Conservation (phyloP, 2,329 filamentous ascomycete species). For the Stemphylium vesicarium region DNA sequence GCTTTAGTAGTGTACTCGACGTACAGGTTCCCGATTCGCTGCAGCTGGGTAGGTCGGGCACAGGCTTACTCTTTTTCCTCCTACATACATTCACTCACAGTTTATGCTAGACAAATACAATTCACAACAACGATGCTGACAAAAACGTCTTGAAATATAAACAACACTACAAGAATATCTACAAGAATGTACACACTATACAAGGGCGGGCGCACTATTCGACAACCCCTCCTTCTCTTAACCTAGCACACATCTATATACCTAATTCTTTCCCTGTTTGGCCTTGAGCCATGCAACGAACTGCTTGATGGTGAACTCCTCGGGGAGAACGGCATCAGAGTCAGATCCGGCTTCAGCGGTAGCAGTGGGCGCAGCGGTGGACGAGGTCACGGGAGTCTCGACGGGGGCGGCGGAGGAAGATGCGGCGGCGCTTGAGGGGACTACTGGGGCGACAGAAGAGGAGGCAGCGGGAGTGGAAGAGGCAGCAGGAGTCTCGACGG, state of each 20-base stretch:
- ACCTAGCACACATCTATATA: neutral
- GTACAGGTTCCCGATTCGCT: neutral
- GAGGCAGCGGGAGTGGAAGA: constrained; percentile 15
- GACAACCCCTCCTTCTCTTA: neutral
- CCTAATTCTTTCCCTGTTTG: constrained; percentile 13
- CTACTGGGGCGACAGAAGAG: constrained; percentile 8
- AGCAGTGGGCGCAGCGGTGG: constrained; percentile 13
- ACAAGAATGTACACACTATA: neutral
- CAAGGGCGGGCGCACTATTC: neutral
- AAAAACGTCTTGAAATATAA: neutral
- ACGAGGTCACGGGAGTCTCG: neutral
- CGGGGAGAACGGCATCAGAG: constrained; percentile 24
- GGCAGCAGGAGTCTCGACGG: constrained; percentile 5
- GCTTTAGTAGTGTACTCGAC: neutral
- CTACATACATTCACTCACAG: too few relatives aligned
- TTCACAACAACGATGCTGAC: too few relatives aligned
- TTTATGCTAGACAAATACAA: too few relatives aligned
- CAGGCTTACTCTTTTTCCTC: too few relatives aligned
- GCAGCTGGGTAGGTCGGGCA: too few relatives aligned
- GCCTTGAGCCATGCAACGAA: constrained; percentile 38
- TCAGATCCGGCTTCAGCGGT: constrained; percentile 21
- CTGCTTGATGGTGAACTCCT: constrained; percentile 35
- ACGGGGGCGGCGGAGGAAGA: constrained; percentile 9
- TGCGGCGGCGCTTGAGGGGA: constrained; percentile 5
- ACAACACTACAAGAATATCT: constrained; percentile 3